Evolutionary conservation across 2,329 filamentous ascomycete species (phyloP), one percentile per base, ranked within the genome.

Genomic region (Alternaria novae-zelandiae): DNA sequence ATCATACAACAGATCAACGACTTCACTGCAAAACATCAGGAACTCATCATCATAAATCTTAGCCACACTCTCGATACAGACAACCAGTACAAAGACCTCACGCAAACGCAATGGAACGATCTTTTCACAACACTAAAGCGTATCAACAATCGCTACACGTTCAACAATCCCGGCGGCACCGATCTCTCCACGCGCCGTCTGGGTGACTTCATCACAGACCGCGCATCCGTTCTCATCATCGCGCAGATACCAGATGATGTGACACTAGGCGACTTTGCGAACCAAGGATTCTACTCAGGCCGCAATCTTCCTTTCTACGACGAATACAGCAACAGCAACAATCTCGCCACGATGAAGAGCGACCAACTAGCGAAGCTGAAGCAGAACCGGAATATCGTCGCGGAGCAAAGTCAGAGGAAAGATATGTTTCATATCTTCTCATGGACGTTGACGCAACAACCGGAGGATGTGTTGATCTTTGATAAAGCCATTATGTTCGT

Each of bases 31-130:
- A 73, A 83, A 20, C 81, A 82, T 65, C 68, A 81, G 11, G 83
- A 86, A 64, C 74, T 85, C 54, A 74, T 86, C 55, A 81, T 86
- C 60, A 77, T 85, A 56, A 79, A 82, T 32, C 71, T 86, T n/a
- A 79, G 79, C 15, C 84, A 85, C 47, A 82, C 81, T 5, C 70
- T 83, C 13, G 79, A 83, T 64, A 81, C 81, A 5, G 78, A 81
- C 46, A 70, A 80, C 50, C 66, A 76, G 26, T 81, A 79, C 64
- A 74, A 70, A 32, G 70, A 79, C 58, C 81, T 84, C 59, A 74
- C 71, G 8, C 68, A 79, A 17, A 69, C 71, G 21, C 79, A 84
- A 26, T 81, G 81, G 74, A 77, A 81, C 67, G 70, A 76, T n/a
- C 80, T 85, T 41, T 83, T 85, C 57, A 70, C 77, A 57, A 79